A percentile compares a stretch with the other conserved stretches of the same genome.
phyloP scores from a whole-genome alignment of 345 rosid genomes.

The Lepidium africanum region DNA sequence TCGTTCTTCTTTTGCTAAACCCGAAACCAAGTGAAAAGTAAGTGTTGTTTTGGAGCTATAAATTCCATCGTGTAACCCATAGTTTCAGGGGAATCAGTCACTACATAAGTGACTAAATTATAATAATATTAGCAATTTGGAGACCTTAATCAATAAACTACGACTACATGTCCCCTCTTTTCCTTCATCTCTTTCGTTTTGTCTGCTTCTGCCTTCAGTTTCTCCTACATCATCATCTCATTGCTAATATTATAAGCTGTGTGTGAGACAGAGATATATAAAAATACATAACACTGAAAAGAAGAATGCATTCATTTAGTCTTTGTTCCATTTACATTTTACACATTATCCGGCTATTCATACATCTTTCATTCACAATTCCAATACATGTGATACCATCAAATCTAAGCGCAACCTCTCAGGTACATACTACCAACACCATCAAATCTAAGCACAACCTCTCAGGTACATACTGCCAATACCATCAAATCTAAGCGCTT shows the following conservation, averaged over 20 bases:
- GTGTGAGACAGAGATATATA: not conserved
- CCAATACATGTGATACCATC: not conserved
- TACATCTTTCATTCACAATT: not conserved
- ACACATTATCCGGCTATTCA: conserved; percentile 2
- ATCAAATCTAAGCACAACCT: no score
- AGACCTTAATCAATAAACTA: not conserved
- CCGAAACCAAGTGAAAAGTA: not conserved
- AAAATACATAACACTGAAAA: not conserved
- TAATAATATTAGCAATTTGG: not conserved
- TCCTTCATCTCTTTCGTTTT: not conserved
- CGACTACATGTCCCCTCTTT: not conserved
- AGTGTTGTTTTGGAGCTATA: not conserved
- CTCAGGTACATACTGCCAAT: not conserved
- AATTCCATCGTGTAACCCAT: not conserved
- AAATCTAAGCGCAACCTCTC: not conserved
- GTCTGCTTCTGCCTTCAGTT: not conserved
- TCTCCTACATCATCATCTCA: not conserved
- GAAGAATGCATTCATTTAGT: not conserved
- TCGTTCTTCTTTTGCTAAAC: not conserved
- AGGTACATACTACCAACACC: not conserved
- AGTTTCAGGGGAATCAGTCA: conserved; percentile 3
- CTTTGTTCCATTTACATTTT: conserved; percentile 19
- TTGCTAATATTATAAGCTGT: no score
- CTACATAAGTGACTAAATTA: no score
- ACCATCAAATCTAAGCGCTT: not conserved